Percentiles rank a stretch among this genome's conserved stretches.
Evolutionary conservation across 164 flowering plant species (phyloP).

Genomic region (Chimonanthus praecox): DNA sequence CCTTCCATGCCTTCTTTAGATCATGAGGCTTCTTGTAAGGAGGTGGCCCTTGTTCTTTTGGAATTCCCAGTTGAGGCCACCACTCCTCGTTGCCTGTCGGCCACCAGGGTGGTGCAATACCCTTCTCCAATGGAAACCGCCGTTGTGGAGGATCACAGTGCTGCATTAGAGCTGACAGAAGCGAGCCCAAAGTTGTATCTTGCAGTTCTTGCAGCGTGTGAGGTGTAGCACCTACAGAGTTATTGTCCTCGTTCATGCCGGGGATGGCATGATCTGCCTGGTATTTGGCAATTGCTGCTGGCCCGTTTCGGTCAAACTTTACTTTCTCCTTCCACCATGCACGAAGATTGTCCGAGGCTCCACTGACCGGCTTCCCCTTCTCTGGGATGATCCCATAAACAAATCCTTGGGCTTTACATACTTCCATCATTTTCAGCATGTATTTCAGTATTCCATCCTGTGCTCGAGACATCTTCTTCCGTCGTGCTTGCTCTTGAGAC

Average conservation of each 20-base stretch:
- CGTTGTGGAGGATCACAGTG: slow-evolving; percentile 41
- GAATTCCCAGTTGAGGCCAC: slow-evolving; percentile 27
- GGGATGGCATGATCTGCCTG: slow-evolving; percentile 10
- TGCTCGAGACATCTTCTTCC: slow-evolving; percentile 84
- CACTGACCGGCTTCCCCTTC: slow-evolving; percentile 87
- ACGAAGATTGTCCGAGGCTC: slow-evolving; percentile 76
- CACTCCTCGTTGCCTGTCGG: slow-evolving; percentile 33
- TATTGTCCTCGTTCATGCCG: slow-evolving; percentile 27
- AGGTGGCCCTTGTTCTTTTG: slow-evolving; percentile 27
- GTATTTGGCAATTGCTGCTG: slow-evolving; percentile 24
- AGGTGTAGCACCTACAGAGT: slow-evolving; percentile 1
- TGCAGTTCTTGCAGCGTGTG: slow-evolving; percentile 29
- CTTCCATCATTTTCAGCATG: slow-evolving; percentile 89
- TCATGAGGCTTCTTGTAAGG: slow-evolving; percentile 77
- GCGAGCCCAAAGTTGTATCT: slow-evolving; percentile 33
- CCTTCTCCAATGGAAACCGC: slow-evolving; percentile 36
- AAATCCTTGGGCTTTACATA: slow-evolving; percentile 82
- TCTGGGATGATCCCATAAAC: slow-evolving; percentile 86
- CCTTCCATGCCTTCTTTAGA: slow-evolving; percentile 67
- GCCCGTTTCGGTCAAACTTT: slow-evolving; percentile 75
- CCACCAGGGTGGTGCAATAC: slow-evolving; percentile 40
- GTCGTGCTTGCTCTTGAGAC: slow-evolving; percentile 65
- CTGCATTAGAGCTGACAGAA: slow-evolving; percentile 35
- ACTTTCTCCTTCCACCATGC: slow-evolving; percentile 93
- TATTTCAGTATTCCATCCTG: slow-evolving; percentile 80